Percentiles rank a stretch among this genome's conserved stretches.
These are phyloP conservation scores for Isochrysis galbana DNA, from an alignment of 78 protist species.

Conservation along the genomic window DNA sequence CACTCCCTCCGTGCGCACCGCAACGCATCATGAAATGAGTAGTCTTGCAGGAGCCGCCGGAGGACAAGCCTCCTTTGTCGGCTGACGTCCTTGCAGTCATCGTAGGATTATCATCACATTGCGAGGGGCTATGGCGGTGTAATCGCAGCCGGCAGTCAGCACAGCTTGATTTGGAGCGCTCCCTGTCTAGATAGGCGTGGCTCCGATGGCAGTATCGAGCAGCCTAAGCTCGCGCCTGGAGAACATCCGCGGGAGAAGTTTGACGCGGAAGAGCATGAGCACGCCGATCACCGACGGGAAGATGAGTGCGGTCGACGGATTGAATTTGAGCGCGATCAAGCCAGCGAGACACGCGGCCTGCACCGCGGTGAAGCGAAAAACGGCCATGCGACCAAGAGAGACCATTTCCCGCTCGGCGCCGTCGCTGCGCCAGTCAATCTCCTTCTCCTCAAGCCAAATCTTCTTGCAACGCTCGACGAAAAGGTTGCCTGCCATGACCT, in stretches of 20 bases:
- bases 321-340: neutral
- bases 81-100: too few relatives aligned
- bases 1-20: too few relatives aligned
- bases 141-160: too few relatives aligned
- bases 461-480: neutral
- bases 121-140: too few relatives aligned
- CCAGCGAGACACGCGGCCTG: neutral
- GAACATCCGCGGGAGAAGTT: neutral
- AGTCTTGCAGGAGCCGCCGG: too few relatives aligned
- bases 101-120: too few relatives aligned
- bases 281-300: slow-evolving; percentile 28
- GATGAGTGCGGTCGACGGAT: neutral
- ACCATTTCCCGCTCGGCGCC: neutral
- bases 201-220: neutral
- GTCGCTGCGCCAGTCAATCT: neutral
- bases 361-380: neutral
- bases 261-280: neutral
- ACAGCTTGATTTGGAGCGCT: too few relatives aligned
- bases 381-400: neutral
- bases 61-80: too few relatives aligned
- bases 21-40: too few relatives aligned
- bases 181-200: too few relatives aligned
- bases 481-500: neutral
- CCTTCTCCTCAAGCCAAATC: neutral
- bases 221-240: neutral